Evolutionary conservation across 2,329 filamentous ascomycete species (phyloP).

Genomic region (Colletotrichum navitas): DNA sequence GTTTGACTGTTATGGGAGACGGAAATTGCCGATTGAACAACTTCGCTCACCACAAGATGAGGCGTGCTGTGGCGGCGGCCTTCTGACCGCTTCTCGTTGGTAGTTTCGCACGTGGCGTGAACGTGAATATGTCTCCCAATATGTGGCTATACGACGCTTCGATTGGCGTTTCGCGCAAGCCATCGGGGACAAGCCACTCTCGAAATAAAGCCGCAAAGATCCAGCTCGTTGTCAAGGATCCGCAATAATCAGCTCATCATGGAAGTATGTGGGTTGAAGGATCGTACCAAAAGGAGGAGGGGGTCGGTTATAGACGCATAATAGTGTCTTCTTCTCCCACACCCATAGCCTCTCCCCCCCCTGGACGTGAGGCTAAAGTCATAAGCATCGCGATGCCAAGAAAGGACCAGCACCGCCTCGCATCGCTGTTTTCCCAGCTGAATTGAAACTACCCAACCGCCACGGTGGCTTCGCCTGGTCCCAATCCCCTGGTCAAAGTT

Average conservation of each 20-base stretch:
- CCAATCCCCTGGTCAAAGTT: not conserved
- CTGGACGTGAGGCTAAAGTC: not conserved
- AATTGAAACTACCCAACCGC: not conserved
- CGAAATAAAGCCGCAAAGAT: not conserved
- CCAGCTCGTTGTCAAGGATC: not conserved
- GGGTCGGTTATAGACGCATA: not conserved
- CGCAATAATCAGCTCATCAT: not conserved
- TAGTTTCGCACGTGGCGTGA: not conserved
- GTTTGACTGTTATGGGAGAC: not conserved
- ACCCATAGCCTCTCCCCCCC: no score
- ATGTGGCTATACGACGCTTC: constrained; percentile 1
- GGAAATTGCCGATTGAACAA: not conserved
- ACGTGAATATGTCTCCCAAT: not conserved
- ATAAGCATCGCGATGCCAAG: not conserved
- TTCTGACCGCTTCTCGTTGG: not conserved
- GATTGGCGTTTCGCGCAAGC: not conserved
- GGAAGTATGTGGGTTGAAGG: not conserved
- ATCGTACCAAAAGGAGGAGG: not conserved
- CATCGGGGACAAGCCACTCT: no score
- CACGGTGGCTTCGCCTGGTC: not conserved
- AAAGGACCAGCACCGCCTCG: not conserved
- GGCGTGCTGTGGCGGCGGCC: not conserved
- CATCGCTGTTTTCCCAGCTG: no score
- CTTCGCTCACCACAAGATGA: not conserved
- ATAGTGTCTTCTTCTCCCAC: not conserved